Percentiles rank a stretch among this genome's conserved stretches.
phyloP scores from a whole-genome alignment of 345 rosid species.

The Eucalyptus marginata region DNA sequence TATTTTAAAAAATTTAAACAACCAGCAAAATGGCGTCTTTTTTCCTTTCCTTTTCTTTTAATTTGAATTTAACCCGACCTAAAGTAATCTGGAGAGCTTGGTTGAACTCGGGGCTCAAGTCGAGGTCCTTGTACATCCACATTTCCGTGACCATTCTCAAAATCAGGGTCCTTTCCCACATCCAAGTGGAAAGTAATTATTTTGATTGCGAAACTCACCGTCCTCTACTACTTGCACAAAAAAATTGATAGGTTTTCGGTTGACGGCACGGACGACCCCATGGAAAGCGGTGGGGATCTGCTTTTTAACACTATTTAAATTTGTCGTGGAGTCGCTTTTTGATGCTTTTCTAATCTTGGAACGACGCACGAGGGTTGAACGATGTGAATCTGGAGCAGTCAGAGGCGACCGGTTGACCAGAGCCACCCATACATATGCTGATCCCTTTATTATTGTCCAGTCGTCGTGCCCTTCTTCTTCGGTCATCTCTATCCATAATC shows the following conservation, averaged over 20 bases:
- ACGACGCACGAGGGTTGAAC: not conserved
- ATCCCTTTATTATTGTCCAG: not conserved
- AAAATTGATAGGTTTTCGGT: not conserved
- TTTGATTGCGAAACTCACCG: not conserved
- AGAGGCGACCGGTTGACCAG: not conserved
- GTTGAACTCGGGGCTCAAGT: not conserved
- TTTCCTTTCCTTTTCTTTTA: not conserved
- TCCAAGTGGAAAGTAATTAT: too few species aligned
- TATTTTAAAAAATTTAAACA: not conserved
- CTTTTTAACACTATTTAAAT: not conserved
- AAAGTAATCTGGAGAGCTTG: not conserved
- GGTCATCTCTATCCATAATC: not conserved
- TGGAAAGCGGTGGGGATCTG: not conserved
- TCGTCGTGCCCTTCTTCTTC: not conserved
- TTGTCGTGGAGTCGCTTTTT: not conserved
- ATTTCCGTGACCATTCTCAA: not conserved
- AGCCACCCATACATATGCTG: not conserved
- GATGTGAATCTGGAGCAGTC: not conserved
- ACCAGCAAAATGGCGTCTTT: not conserved
- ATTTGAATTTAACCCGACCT: not conserved
- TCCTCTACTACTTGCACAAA: not conserved
- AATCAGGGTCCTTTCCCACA: not conserved
- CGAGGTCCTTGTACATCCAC: not conserved
- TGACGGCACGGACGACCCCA: not conserved
- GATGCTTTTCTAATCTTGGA: not conserved